Base-by-base conservation (phyloP, 139 green algal genomes). In the Chlorella sp. region DNA sequence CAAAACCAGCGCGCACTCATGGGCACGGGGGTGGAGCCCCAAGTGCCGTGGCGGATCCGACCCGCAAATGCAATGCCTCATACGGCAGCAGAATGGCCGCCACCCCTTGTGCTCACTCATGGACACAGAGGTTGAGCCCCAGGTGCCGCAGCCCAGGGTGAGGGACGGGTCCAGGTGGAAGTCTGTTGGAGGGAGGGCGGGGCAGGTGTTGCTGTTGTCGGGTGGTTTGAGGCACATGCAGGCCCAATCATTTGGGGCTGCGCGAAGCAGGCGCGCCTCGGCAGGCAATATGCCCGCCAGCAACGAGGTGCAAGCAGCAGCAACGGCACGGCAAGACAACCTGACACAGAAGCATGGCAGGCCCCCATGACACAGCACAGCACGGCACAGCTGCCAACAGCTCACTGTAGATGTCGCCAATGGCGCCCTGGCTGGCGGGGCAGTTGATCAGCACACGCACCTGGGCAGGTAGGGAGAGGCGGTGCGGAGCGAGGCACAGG, bases 161-260 rank as follows among this genome's bases (percentile, higher is more conserved):
- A 95, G 88, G 17, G 92, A 95, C 58, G 92, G 92, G 72, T 94
- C 89, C 76, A 95, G 89, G 81, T 93, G 88, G 89, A 95, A 95
- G 88, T 95, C 95, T 88, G 32, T 3, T 17, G 19, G 40, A 38
- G 69, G 69, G 73, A 90, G 91, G 44, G 91, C 88, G 68, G 87
- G 7, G 64, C 51, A 58, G n/a, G n/a, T n/a, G n/a, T n/a, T n/a
- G n/a, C n/a, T n/a, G n/a, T n/a, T n/a, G n/a, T n/a, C n/a, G n/a
- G n/a, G n/a, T n/a, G n/a, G n/a, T n/a, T n/a, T n/a, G n/a, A n/a
- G n/a, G n/a, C n/a, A n/a, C n/a, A n/a, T n/a, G n/a, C n/a, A n/a
- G n/a, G n/a, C n/a, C n/a, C n/a, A n/a, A n/a, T n/a, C n/a, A n/a
- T n/a, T n/a, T n/a, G n/a, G n/a, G n/a, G n/a, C n/a, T n/a, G n/a